Evolutionary conservation across 257 asterid genomes (phyloP).

Genomic region (Gardenia jasminoides): DNA sequence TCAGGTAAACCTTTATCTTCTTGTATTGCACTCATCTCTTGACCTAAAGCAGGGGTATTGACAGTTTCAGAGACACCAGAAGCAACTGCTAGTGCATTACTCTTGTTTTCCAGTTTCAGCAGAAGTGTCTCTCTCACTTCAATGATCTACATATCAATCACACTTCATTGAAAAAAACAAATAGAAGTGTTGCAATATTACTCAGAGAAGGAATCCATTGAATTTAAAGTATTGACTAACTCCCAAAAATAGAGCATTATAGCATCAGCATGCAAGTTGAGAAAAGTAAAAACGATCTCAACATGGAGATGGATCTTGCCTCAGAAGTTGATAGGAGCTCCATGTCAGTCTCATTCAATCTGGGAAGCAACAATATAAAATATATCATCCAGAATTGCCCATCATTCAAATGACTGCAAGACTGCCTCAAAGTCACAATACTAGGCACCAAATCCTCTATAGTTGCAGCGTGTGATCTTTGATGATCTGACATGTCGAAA

Average conservation of each 20-base stretch:
- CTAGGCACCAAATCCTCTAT: conserved; percentile 65
- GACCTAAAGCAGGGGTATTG: conserved; percentile 16
- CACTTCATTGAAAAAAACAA: conserved; percentile 11
- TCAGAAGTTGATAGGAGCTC: conserved; percentile 62
- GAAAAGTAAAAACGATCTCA: neutral
- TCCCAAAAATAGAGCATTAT: too few relatives aligned
- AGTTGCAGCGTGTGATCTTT: conserved; percentile 60
- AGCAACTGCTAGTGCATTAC: conserved; percentile 28
- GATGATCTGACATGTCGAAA: conserved; percentile 57
- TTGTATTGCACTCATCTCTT: conserved; percentile 12
- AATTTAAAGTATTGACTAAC: too few relatives aligned
- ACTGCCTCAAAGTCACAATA: conserved; percentile 53
- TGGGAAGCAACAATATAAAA: conserved; percentile 64
- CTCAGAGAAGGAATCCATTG: neutral
- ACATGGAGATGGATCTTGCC: conserved; percentile 40
- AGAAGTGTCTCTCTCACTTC: conserved; percentile 65
- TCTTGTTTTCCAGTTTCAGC: conserved; percentile 46
- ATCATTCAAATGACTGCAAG: conserved; percentile 45
- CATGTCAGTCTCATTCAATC: conserved; percentile 56
- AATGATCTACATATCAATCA: conserved; percentile 44
- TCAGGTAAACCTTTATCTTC: conserved; percentile 19
- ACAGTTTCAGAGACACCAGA: conserved; percentile 34
- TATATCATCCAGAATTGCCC: conserved; percentile 78
- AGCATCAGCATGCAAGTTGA: neutral
- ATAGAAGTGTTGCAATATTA: neutral